Conservation (phyloP, 192 early-diverging fungal genomes). For the Coemansia sp. region DNA sequence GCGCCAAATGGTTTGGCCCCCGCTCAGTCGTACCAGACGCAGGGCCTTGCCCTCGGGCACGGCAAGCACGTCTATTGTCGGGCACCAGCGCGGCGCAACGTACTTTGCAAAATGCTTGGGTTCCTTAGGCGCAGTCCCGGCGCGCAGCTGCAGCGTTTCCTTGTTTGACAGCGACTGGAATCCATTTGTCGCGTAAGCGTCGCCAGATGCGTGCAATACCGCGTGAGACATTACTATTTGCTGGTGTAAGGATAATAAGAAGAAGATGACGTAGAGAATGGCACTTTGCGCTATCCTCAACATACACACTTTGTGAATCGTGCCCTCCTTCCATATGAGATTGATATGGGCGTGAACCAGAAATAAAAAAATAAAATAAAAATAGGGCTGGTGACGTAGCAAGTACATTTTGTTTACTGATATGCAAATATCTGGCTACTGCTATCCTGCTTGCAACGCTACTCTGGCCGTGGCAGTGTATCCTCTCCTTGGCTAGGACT, state of each 20-base stretch:
- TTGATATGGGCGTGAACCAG: too few species aligned
- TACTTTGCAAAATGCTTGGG: background rate
- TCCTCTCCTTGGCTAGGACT: background rate
- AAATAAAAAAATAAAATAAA: too few species aligned
- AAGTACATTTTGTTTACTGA: too few species aligned
- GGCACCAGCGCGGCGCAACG: slow-evolving; percentile 37
- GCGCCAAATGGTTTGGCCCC: slow-evolving; percentile 49
- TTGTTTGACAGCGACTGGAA: slow-evolving; percentile 40
- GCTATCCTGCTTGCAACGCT: too few species aligned
- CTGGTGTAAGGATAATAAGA: background rate
- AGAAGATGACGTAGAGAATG: background rate
- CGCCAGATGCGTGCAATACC: background rate
- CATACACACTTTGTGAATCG: too few species aligned
- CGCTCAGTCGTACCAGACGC: slow-evolving; percentile 42
- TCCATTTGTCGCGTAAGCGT: slow-evolving; percentile 8
- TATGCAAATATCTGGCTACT: too few species aligned
- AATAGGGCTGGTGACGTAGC: too few species aligned
- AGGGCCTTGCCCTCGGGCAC: slow-evolving; percentile 38
- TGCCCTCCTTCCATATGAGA: too few species aligned
- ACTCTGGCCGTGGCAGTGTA: too few species aligned
- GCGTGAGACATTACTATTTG: background rate
- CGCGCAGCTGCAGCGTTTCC: slow-evolving; percentile 22
- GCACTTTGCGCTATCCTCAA: too few species aligned
- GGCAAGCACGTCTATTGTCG: slow-evolving; percentile 37
- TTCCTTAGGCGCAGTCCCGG: slow-evolving; percentile 19